A percentile compares a stretch with the other conserved stretches of the same genome.
Conservation (phyloP, 352 stramenopile genomes). For the Pythium apleroticum region DNA sequence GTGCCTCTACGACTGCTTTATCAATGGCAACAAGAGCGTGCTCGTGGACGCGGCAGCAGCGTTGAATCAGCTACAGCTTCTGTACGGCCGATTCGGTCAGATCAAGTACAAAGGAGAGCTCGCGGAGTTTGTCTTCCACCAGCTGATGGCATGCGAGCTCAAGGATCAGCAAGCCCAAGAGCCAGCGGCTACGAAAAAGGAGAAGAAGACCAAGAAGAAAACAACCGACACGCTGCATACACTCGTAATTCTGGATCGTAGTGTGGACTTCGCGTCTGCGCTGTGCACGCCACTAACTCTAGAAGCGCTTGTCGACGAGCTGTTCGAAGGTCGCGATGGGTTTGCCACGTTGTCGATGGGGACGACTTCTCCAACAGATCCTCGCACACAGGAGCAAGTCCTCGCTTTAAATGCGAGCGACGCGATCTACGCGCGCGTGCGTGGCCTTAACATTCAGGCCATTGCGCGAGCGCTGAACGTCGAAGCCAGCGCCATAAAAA, state of each 20-base stretch:
- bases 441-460: conserved; percentile 59
- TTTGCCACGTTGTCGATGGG: conserved; percentile 34
- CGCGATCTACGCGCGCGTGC: conserved; percentile 53
- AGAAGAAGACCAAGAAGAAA: conserved; percentile 4
- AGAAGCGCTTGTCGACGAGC: conserved; percentile 65
- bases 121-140: conserved; percentile 62
- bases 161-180: conserved; percentile 9
- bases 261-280: conserved; percentile 64
- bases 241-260: conserved; percentile 71
- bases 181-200: neutral
- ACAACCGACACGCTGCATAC: conserved; percentile 32
- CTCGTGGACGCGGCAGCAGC: conserved; percentile 51
- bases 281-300: conserved; percentile 73
- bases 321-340: conserved; percentile 62
- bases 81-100: conserved; percentile 55
- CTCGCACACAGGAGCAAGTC: neutral
- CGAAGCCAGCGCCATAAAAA: conserved; percentile 51
- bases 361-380: neutral
- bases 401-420: conserved; percentile 59
- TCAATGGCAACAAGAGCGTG: conserved; percentile 46
- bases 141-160: conserved; percentile 46
- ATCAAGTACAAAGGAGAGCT: conserved; percentile 85
- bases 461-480: conserved; percentile 51
- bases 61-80: conserved; percentile 51
- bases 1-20: conserved; percentile 52